phyloP scores from a whole-genome alignment of 1,284 basidiomycete species.

The Pseudozyma hubeiensis region DNA sequence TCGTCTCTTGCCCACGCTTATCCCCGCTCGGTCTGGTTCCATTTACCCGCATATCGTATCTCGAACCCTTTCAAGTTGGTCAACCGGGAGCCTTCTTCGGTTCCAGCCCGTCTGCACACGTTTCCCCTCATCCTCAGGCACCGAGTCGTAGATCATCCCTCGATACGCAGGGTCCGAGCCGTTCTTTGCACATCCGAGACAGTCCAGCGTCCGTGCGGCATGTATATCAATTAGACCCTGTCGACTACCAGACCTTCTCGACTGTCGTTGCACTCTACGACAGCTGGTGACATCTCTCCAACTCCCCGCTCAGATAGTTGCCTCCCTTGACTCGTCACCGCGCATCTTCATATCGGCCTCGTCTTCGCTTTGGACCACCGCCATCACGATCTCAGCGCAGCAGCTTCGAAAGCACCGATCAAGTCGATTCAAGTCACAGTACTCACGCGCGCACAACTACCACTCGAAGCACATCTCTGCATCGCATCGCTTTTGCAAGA shows the following conservation, averaged over 20 bases:
- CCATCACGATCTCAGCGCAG: too few relatives aligned
- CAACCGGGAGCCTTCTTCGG: too few relatives aligned
- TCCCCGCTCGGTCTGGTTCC: not conserved
- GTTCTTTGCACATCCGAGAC: slow-evolving; percentile 8
- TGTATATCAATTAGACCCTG: slow-evolving; percentile 24
- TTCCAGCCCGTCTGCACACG: too few relatives aligned
- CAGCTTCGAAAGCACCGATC: too few relatives aligned
- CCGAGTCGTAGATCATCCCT: slow-evolving; percentile 13
- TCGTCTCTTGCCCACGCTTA: slow-evolving; percentile 14
- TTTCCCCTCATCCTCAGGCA: not conserved
- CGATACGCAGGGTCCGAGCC: slow-evolving; percentile 17
- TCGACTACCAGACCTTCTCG: slow-evolving; percentile 11
- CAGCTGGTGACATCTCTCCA: not conserved
- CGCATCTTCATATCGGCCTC: not conserved
- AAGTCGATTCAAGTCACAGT: too few relatives aligned
- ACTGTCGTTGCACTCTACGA: slow-evolving; percentile 5
- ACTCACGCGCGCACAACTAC: not conserved
- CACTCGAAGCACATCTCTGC: not conserved
- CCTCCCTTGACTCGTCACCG: not conserved
- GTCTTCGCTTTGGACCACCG: too few relatives aligned
- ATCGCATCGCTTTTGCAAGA: not conserved
- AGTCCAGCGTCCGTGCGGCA: slow-evolving; percentile 8
- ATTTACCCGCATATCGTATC: not conserved
- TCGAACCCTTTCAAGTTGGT: not conserved
- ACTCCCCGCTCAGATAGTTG: not conserved